Evolutionary conservation across 2,329 filamentous ascomycete species (phyloP).

Genomic region (Hypocreales sp.): DNA sequence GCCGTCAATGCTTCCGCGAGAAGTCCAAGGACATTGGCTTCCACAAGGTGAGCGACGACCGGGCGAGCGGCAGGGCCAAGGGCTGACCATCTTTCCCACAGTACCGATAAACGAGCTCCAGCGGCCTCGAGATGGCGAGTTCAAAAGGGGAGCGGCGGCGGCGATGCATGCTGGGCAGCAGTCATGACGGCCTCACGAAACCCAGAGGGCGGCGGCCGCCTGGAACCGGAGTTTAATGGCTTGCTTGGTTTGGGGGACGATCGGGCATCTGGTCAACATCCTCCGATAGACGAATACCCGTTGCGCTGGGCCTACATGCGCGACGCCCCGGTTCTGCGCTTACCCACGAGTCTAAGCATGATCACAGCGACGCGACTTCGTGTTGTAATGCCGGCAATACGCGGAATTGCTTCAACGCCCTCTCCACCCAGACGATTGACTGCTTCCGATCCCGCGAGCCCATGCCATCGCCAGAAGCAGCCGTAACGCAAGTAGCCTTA

Average conservation of each 20-base stretch:
- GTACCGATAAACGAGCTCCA: constrained; percentile 26
- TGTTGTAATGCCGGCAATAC: no score
- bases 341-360: no score
- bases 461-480: background rate
- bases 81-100: constrained; percentile 9
- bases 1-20: constrained; percentile 67
- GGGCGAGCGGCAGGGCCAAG: background rate
- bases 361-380: no score
- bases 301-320: constrained; percentile 19
- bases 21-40: constrained; percentile 60
- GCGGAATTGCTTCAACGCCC: no score
- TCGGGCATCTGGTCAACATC: constrained; percentile 25
- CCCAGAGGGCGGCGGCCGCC: constrained; percentile 26
- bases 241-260: constrained; percentile 27
- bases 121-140: constrained; percentile 6
- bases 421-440: no score
- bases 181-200: constrained; percentile 15
- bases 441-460: no score
- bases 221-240: constrained; percentile 29
- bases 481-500: no score
- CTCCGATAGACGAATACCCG: constrained; percentile 27
- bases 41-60: constrained; percentile 41
- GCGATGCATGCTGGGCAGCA: no score
- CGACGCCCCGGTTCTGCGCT: no score
- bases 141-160: constrained; percentile 5